Evolutionary conservation across 108 stramenopile species (phyloP), one percentile per base, ranked within the genome.

Genomic region (Cyclotella cryptica): DNA sequence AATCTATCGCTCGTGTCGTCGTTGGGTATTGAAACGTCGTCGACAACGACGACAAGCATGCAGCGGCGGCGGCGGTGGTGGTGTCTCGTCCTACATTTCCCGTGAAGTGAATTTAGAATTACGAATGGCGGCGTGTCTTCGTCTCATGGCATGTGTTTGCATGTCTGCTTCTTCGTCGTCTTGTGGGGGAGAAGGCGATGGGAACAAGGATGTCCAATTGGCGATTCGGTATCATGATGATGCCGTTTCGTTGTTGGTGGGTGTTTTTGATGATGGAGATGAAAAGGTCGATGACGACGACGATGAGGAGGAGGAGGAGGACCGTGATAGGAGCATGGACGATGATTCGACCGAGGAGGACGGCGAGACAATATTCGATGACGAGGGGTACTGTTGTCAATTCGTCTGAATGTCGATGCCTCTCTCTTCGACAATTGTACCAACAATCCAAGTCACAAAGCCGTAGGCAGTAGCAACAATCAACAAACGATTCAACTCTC

Each of bases 201-300:
- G 12, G 2, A n/a, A n/a, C n/a, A n/a, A n/a, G n/a, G 35, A 72
- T 59, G 29, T 79, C 10, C 52, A 49, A 46, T 63, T 44, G 40
- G 78, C 78, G 0, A 71, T 72, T 26, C 43, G 66, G 22, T 61
- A 60, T 72, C 78, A 79, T 44, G 78, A 79, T 22, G 52, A 54
- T 55, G 78, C 78, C 0, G 78, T 79, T 17, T 79, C 78, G 10
- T 46, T 79, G 7, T 47, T 79, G 24, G 78, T 79, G 28, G 78
- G 78, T 2, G 71, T 79, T 35, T 71, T 79, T 58, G 78, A 79
- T 22, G 70, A 66, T 58, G 66, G 47, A 29, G 66, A 79, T 9
- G 65, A 39, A 6, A 55, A 72, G 18, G 65, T 58, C 5, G 28
- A 71, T 9, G 65, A 39, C 11, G 65, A 72, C 10, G 65, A 66